Evolutionary conservation across 306 rosid species (phyloP), one percentile per base, ranked within the genome.

Genomic region (Trifolium subterraneum): DNA sequence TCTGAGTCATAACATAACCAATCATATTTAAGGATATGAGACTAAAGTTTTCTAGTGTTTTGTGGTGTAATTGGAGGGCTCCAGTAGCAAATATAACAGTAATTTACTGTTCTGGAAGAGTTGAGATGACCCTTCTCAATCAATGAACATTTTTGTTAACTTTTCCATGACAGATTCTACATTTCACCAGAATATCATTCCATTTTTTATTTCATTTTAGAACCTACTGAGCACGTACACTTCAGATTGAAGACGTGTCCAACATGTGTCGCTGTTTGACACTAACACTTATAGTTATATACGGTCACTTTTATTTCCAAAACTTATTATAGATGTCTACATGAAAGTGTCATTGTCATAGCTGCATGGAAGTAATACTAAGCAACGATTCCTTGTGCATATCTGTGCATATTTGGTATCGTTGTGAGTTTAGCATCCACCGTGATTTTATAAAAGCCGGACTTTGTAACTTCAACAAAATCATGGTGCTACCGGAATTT

Each of bases 1-100:
- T 59, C 81, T 71, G 83, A 77, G 89, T 82, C 89, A 83, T 70
- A 33, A 31, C 87, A 83, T 70, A 33, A 31, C 9, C 76, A 39
- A 35, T 62, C 52, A 69, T 44, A 47, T 50, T 72, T 25, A 54
- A 36, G 52, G 2, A 75, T 70, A 27, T 35, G 23, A 39, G 54
- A 42, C 18, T 50, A 73, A 31, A 47, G 27, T 4, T 66, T 67
- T 70, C 35, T 68, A 39, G 33, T 19, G 45, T 68, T 38, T 38
- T 23, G 39, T 61, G 80, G 61, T 48, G 45, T 13, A 23, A 31
- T 39, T 47, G 10, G 74, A 65, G 55, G 5, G 71, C 39, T 59
- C 54, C 3, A 10, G 36, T 20, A 41, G 45, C 51, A 79, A 56
- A 54, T 27, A 5, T 2, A 14, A 18, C 11, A 45, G 48, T 38